A percentile compares a stretch with the other conserved stretches of the same genome.
Conservation (phyloP, 2,329 filamentous ascomycete species). For the Westerdykella ornata region DNA sequence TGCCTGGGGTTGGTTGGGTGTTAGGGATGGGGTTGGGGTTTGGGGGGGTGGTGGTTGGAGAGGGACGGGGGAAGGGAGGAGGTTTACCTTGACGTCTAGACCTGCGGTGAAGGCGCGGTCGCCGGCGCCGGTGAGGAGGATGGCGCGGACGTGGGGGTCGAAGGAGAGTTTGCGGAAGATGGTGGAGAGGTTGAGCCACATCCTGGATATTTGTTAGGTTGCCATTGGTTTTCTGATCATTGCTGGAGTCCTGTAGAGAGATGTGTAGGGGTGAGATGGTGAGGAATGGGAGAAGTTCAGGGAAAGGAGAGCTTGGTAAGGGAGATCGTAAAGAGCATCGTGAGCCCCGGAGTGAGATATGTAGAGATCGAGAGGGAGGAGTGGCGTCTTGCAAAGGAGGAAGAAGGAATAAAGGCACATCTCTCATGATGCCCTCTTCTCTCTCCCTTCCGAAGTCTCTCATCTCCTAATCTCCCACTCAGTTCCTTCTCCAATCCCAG, state of each 20-base stretch:
- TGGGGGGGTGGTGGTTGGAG: neutral
- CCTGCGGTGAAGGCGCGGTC: constrained; percentile 80
- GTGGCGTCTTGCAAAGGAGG: too few relatives aligned
- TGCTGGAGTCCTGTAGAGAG: too few relatives aligned
- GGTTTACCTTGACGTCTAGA: constrained; percentile 58
- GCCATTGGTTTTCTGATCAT: neutral
- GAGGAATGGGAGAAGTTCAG: too few relatives aligned
- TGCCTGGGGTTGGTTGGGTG: constrained; percentile 41
- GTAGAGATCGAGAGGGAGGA: too few relatives aligned
- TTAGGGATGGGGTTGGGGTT: neutral
- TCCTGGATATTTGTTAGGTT: constrained; percentile 40
- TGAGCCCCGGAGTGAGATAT: too few relatives aligned
- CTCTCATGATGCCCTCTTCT: too few relatives aligned
- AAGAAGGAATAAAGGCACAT: too few relatives aligned
- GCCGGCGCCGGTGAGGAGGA: constrained; percentile 75
- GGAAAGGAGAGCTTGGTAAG: too few relatives aligned
- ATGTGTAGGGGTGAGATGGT: too few relatives aligned
- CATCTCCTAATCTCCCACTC: too few relatives aligned
- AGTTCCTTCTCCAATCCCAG: neutral
- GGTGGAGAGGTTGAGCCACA: constrained; percentile 75
- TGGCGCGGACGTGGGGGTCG: constrained; percentile 65
- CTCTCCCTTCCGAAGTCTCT: too few relatives aligned
- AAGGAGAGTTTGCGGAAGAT: constrained; percentile 67
- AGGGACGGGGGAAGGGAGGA: neutral
- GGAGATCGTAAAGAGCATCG: too few relatives aligned